phyloP scores from a whole-genome alignment of 352 stramenopile genomes.

The Phytophthora syringae region DNA sequence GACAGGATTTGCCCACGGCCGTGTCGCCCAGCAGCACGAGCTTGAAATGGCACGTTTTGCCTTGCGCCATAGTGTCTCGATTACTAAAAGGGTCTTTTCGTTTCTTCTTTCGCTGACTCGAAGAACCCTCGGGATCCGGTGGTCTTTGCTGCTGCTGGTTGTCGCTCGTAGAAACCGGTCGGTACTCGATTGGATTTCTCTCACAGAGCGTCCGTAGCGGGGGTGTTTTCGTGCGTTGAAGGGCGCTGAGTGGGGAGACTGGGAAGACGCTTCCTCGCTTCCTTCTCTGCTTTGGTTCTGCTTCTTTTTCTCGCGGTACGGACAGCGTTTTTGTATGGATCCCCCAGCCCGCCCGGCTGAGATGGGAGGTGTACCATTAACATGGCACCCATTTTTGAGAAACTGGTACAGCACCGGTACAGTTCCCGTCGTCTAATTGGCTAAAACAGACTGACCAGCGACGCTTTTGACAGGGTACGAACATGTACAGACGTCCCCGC shows the following conservation, averaged over 20 bases:
- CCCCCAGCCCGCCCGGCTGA: slow-evolving; percentile 24
- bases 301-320: slow-evolving; percentile 39
- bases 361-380: too few species aligned
- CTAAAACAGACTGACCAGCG: too few species aligned
- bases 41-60: slow-evolving; percentile 97
- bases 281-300: slow-evolving; percentile 34
- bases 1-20: slow-evolving; percentile 99
- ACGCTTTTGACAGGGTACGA: too few species aligned
- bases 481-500: too few species aligned
- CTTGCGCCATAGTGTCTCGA: slow-evolving; percentile 72
- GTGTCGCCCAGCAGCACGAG: slow-evolving; percentile 99
- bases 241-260: slow-evolving; percentile 6
- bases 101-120: slow-evolving; percentile 18
- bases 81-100: slow-evolving; percentile 11
- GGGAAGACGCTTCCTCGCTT: slow-evolving; percentile 30
- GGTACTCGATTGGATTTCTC: slow-evolving; percentile 1
- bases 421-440: too few species aligned
- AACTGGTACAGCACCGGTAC: neutral
- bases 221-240: slow-evolving; percentile 5
- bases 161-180: slow-evolving; percentile 12
- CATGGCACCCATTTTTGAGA: neutral
- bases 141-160: slow-evolving; percentile 5
- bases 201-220: neutral
- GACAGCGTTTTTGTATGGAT: slow-evolving; percentile 39
- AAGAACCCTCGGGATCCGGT: slow-evolving; percentile 12